Evolutionary conservation across 768 basidiomycete genomes (phyloP).

Genomic region (Phylloporus sp.): DNA sequence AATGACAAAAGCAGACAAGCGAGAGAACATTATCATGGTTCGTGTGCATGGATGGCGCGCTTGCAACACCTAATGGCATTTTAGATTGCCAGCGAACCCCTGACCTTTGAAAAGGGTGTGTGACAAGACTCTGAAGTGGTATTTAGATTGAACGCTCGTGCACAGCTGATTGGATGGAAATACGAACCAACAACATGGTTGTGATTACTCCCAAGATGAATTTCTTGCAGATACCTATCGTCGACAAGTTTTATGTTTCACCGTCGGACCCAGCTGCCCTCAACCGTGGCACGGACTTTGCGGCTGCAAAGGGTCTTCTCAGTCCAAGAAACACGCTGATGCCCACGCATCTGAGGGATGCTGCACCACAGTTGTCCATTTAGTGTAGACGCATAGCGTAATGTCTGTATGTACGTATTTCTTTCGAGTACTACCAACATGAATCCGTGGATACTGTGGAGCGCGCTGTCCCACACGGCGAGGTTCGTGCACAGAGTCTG

Average conservation of each 20-base stretch:
- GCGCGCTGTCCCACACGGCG: constrained; percentile 57
- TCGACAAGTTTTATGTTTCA: constrained; percentile 89
- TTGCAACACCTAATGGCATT: constrained; percentile 7
- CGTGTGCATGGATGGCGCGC: constrained; percentile 3
- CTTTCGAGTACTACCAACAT: constrained; percentile 30
- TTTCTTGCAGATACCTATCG: constrained; percentile 86
- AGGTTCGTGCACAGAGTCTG: constrained; percentile 42
- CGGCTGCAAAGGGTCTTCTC: constrained; percentile 80
- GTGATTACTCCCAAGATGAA: constrained; percentile 97
- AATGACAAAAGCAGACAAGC: constrained; percentile 93
- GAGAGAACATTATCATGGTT: constrained; percentile 94
- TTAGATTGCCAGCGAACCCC: constrained; percentile 84
- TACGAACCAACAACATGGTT: constrained; percentile 93
- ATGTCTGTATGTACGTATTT: no score
- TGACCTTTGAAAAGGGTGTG: constrained; percentile 92
- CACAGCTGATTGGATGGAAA: constrained; percentile 97
- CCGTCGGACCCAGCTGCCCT: constrained; percentile 73
- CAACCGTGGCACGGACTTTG: constrained; percentile 74
- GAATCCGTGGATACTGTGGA: constrained; percentile 64
- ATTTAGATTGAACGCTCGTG: not conserved
- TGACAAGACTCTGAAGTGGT: not conserved
- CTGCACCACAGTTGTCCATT: constrained; percentile 18
- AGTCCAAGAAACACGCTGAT: constrained; percentile 47
- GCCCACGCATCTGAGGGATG: constrained; percentile 19
- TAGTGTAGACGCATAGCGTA: no score